Conservation (phyloP, 2,329 filamentous ascomycete genomes). For the Tolypocladium nubicola region DNA sequence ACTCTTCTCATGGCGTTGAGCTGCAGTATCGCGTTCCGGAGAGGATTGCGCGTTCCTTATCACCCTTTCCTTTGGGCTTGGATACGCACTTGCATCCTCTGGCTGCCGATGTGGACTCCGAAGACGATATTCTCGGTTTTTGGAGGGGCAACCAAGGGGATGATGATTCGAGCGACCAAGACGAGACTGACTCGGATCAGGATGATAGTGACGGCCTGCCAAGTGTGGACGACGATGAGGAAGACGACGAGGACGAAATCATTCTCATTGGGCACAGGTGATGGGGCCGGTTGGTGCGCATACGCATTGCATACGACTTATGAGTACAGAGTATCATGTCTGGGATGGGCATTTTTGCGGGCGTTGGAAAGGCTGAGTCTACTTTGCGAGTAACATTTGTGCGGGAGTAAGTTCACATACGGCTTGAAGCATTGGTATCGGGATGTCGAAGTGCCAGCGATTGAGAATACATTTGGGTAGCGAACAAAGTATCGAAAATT, state of each 20-base stretch:
- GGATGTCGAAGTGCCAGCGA: neutral
- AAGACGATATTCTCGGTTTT: constrained; percentile 46
- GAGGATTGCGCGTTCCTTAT: constrained; percentile 33
- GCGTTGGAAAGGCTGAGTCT: neutral
- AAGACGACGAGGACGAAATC: constrained; percentile 40
- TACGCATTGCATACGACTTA: neutral
- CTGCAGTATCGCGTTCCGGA: constrained; percentile 23
- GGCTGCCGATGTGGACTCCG: constrained; percentile 33
- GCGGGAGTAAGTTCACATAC: neutral
- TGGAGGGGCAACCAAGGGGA: constrained; percentile 40
- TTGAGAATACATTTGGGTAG: neutral
- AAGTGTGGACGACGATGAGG: constrained; percentile 38
- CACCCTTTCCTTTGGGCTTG: constrained; percentile 21
- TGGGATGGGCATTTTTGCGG: neutral
- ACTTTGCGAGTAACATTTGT: neutral
- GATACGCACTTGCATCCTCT: constrained; percentile 15
- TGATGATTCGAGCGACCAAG: constrained; percentile 36
- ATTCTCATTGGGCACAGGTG: constrained; percentile 38
- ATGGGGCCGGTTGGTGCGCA: constrained; percentile 4
- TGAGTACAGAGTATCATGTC: neutral
- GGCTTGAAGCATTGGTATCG: neutral
- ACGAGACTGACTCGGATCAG: constrained; percentile 34
- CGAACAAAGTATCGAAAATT: neutral
- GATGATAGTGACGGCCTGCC: constrained; percentile 10
- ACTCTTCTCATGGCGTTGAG: constrained; percentile 27